Percentiles rank a stretch among this genome's conserved stretches.
phyloP scores from a whole-genome alignment of 164 flowering plant genomes.

The Vitis labrusca region DNA sequence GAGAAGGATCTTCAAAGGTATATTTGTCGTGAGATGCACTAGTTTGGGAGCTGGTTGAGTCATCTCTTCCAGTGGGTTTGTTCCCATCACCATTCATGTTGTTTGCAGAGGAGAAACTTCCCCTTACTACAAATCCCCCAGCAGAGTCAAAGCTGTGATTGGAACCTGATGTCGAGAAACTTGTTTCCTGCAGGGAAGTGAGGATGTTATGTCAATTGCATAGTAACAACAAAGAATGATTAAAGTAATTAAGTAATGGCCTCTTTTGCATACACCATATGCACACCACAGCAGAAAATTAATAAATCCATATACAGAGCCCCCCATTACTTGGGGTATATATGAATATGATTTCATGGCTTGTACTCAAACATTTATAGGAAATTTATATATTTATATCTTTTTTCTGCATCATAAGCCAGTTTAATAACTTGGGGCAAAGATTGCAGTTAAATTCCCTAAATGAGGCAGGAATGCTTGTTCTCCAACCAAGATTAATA shows the following conservation, averaged over 20 bases:
- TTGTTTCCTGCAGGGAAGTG: constrained; percentile 47
- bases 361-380: no score
- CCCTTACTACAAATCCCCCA: constrained; percentile 37
- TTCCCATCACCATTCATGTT: constrained; percentile 28
- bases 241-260: not conserved
- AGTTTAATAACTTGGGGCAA: no score
- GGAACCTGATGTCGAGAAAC: constrained; percentile 56
- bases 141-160: constrained; percentile 51
- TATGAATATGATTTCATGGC: no score
- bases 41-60: constrained; percentile 36
- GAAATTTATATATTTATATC: no score
- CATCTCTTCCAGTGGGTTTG: constrained; percentile 34
- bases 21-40: constrained; percentile 20
- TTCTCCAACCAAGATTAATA: no score
- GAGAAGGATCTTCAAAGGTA: constrained; percentile 28
- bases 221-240: not conserved
- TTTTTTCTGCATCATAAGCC: no score
- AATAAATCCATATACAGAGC: no score
- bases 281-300: no score
- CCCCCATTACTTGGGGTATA: no score
- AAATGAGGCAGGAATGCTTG: no score
- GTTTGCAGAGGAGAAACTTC: constrained; percentile 31
- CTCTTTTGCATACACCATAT: no score
- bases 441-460: no score
- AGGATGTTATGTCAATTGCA: constrained; percentile 3